Conservation (phyloP, 805 yeast species). For the Kluyveromyces dobzhanskii region DNA sequence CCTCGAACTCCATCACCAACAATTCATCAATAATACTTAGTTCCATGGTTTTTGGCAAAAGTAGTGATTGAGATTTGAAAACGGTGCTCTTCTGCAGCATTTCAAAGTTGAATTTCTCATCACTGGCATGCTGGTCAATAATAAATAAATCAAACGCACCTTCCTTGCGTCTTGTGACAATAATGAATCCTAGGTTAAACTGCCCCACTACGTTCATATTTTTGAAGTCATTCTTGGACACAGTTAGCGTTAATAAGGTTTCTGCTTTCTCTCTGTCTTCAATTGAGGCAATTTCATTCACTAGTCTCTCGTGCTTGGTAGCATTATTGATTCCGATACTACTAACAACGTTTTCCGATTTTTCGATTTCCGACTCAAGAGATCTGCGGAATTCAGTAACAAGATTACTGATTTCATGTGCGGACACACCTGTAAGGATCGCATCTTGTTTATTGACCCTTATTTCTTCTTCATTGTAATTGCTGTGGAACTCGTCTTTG, state of each 20-base stretch:
- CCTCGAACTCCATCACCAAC: conserved; percentile 50
- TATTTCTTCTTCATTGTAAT: neutral
- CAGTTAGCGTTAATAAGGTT: conserved; percentile 45
- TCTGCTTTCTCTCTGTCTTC: conserved; percentile 46
- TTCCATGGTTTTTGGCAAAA: conserved; percentile 48
- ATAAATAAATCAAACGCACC: conserved; percentile 59
- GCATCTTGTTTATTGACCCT: neutral
- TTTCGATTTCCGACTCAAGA: neutral
- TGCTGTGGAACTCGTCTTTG: neutral
- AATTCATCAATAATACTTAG: conserved; percentile 74
- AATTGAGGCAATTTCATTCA: conserved; percentile 33
- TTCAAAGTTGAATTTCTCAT: conserved; percentile 90
- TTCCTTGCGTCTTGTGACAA: conserved; percentile 47
- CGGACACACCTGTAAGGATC: neutral
- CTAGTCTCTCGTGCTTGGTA: conserved; percentile 9
- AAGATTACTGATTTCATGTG: conserved; percentile 1
- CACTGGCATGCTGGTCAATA: conserved; percentile 96
- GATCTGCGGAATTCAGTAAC: neutral
- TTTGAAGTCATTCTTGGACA: conserved; percentile 64
- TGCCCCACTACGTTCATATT: conserved; percentile 84
- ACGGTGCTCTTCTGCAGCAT: conserved; percentile 44
- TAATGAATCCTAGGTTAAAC: conserved; percentile 90
- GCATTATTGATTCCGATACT: neutral
- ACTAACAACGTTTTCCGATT: neutral
- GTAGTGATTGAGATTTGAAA: conserved; percentile 64